A percentile compares a stretch with the other conserved stretches of the same genome.
phyloP scores from a whole-genome alignment of 345 rosid species.

The Salix koriyanagi region DNA sequence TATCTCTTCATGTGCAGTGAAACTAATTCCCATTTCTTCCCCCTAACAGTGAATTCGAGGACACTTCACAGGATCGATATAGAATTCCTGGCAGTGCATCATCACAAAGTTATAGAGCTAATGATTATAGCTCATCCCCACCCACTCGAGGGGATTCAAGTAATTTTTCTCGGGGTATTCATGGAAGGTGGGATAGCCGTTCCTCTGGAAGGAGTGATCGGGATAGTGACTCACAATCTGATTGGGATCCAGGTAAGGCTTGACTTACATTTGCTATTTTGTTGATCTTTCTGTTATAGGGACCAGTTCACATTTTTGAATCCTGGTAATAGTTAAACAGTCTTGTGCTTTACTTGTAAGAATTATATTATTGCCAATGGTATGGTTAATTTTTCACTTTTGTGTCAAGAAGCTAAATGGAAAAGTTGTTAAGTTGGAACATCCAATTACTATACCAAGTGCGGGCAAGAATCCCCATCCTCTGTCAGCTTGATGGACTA shows the following conservation, averaged over 20 bases:
- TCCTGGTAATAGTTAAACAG: not conserved
- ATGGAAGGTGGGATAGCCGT: conserved; percentile 86
- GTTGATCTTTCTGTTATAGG: not conserved
- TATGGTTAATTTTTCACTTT: not conserved
- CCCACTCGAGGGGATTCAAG: conserved; percentile 73
- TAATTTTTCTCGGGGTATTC: conserved; percentile 45
- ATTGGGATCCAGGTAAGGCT: conserved; percentile 63
- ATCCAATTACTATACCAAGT: not conserved
- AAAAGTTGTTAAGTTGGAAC: not conserved
- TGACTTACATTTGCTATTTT: conserved; percentile 2
- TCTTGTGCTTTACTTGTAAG: not conserved
- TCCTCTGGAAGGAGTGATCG: conserved; percentile 74
- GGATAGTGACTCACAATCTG: conserved; percentile 71
- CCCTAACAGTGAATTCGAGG: conserved; percentile 60
- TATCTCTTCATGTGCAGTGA: not conserved
- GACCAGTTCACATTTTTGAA: not conserved
- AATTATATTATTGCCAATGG: not conserved
- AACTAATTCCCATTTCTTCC: not conserved
- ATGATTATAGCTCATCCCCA: conserved; percentile 86
- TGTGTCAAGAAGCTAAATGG: not conserved
- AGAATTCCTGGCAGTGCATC: conserved; percentile 54
- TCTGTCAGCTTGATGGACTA: not conserved
- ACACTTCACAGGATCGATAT: conserved; percentile 52
- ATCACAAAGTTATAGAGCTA: conserved; percentile 53
- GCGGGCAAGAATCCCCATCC: not conserved